Base-by-base conservation (phyloP, 1,139 yeast species). In the Candida dubliniensis region DNA sequence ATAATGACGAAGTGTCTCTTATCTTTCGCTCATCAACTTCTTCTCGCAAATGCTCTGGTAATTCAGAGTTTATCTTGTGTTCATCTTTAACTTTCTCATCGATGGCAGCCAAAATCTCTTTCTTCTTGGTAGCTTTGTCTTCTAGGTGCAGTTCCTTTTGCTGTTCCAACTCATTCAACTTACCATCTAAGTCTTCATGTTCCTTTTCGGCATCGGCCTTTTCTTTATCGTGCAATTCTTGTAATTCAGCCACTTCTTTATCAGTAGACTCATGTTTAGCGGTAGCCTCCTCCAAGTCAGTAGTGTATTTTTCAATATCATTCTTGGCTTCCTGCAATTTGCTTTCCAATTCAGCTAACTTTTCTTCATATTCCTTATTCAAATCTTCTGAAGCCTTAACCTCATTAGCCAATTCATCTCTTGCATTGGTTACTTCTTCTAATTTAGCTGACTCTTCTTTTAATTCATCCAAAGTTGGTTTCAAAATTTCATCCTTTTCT, bases 11-110 rank as follows among this genome's bases (percentile, higher is more conserved):
- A 25, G 75, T 68, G 51, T 74, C 79, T 40, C 63, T 63, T 36
- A 72, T 58, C 50, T 65, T 67, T 44, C 58, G 58, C 50, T 74
- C 80, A 47, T 70, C 59, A 23, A 79, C 59, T 4, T 73, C 75
- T 38, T 59, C 58, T 48, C 66, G 68, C 55, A 79, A 66, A 59
- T 79, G 84, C 41, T 74, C 80, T 11, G 84, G 84, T 50, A 77
- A 71, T 50, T 71, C 77, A 18, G 54, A 58, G 53, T 78, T 77
- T 51, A 79, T 74, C 46, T 60, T 65, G 50, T 69, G 72, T 51
- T 72, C 78, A 35, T 67, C 73, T 50, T 66, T 66, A 26, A 73
- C 73, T 53, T 60, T 59, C 33, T 64, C 64, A 31, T 69, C 69
- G 32, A 73, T 51, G 12, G 61, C 59, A 15, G 48, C 49, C 52